phyloP scores from a whole-genome alignment of 2,329 filamentous ascomycete species.

The Tolypocladium ophioglossoides region DNA sequence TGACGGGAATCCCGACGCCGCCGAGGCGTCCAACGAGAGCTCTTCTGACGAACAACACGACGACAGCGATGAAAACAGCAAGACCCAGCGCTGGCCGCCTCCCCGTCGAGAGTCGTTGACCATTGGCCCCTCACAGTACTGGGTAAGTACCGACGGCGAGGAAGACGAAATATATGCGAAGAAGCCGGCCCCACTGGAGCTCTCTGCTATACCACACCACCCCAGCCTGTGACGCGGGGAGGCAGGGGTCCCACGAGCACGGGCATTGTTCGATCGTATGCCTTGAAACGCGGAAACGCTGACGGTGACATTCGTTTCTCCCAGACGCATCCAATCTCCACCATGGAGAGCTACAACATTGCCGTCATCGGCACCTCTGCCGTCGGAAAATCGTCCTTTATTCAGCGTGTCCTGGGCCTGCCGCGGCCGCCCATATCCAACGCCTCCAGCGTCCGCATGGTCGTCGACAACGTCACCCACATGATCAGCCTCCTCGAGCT shows the following conservation, averaged over 20 bases:
- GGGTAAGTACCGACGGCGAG: slow-evolving; percentile 19
- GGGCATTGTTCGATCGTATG: slow-evolving; percentile 5
- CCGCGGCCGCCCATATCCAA: slow-evolving; percentile 40
- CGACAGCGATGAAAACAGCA: slow-evolving; percentile 29
- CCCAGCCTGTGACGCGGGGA: slow-evolving; percentile 3
- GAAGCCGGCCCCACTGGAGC: neutral
- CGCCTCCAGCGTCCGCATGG: slow-evolving; percentile 45
- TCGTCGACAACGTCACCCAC: slow-evolving; percentile 47
- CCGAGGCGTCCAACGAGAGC: slow-evolving; percentile 12
- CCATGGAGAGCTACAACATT: slow-evolving; percentile 53
- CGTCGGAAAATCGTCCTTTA: slow-evolving; percentile 59
- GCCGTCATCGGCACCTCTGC: slow-evolving; percentile 56
- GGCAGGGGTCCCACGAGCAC: slow-evolving; percentile 11
- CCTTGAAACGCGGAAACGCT: slow-evolving; percentile 1
- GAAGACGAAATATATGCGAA: neutral
- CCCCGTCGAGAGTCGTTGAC: slow-evolving; percentile 39
- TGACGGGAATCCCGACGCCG: slow-evolving; percentile 13
- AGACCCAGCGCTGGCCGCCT: slow-evolving; percentile 29
- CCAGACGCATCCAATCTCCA: slow-evolving; percentile 19
- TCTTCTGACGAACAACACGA: slow-evolving; percentile 14
- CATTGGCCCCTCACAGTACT: slow-evolving; percentile 22
- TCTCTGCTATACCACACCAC: neutral
- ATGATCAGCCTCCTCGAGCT: slow-evolving; percentile 54
- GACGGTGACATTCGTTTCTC: slow-evolving; percentile 4
- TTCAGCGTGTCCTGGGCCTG: slow-evolving; percentile 51